These are phyloP conservation scores for Cytospora schulzeri DNA, from an alignment of 2,329 filamentous ascomycete species.

Conservation along the genomic window DNA sequence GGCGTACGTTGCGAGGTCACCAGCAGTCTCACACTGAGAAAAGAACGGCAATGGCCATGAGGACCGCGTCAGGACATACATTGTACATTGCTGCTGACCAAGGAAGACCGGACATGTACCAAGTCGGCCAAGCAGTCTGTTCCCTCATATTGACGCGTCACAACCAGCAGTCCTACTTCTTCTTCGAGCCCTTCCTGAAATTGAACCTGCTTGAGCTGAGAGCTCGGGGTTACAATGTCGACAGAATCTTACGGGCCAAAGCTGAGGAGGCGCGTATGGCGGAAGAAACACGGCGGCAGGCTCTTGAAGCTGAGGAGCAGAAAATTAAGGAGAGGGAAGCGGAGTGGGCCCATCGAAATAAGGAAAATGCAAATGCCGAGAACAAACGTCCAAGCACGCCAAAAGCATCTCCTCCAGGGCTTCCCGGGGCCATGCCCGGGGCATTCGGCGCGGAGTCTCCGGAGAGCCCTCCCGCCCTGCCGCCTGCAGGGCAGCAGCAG, in stretches of 20 bases:
- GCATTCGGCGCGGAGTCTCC: conserved; percentile 68
- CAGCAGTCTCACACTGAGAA: conserved; percentile 72
- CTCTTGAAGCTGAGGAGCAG: conserved; percentile 72
- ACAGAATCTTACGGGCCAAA: conserved; percentile 86
- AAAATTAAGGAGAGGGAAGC: conserved; percentile 60
- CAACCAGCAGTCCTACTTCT: conserved; percentile 85
- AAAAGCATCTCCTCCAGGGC: conserved; percentile 67
- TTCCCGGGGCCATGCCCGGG: conserved; percentile 72
- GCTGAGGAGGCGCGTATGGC: conserved; percentile 85
- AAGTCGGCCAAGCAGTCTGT: conserved; percentile 86
- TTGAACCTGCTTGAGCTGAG: conserved; percentile 81
- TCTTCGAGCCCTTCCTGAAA: conserved; percentile 87
- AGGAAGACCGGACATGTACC: conserved; percentile 77
- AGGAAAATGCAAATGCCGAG: conserved; percentile 43
- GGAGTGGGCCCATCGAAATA: conserved; percentile 51
- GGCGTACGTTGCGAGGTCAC: conserved; percentile 73
- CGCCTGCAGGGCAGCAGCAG: conserved; percentile 33
- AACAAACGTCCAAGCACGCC: conserved; percentile 62
- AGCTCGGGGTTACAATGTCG: conserved; percentile 92
- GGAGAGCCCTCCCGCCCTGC: conserved; percentile 43
- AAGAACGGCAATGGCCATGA: conserved; percentile 69
- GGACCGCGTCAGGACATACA: conserved; percentile 57
- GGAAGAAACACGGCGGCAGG: conserved; percentile 76
- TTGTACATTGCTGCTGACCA: conserved; percentile 73
- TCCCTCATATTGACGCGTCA: conserved; percentile 78